Conservation (phyloP, 225 moss, liverwort and hornwort genomes). For the Rhytidiadelphus loreus region DNA sequence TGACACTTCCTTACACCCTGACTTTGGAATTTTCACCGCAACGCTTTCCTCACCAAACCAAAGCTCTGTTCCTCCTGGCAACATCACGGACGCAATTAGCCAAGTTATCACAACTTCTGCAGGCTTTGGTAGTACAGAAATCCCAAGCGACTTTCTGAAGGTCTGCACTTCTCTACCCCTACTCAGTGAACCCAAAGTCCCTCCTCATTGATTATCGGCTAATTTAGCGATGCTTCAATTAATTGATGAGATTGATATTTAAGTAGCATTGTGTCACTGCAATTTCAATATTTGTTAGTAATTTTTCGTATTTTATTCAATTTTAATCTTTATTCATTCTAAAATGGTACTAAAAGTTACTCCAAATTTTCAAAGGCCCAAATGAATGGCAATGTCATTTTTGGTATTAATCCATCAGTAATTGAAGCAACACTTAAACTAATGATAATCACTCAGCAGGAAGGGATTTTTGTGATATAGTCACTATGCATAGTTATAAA, state of each 20-base stretch:
- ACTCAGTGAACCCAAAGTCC: not conserved
- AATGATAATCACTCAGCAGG: not conserved
- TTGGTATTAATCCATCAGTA: no score
- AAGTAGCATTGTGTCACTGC: not conserved
- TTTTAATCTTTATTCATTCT: not conserved
- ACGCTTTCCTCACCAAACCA: not conserved
- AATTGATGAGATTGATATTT: not conserved
- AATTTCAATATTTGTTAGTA: not conserved
- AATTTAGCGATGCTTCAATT: not conserved
- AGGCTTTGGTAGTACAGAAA: not conserved
- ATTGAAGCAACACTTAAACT: not conserved
- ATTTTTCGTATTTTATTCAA: not conserved
- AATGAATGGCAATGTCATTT: no score
- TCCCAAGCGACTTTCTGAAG: not conserved
- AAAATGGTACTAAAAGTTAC: no score
- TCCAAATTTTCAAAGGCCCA: no score
- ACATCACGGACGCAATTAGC: not conserved
- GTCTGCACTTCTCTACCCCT: not conserved
- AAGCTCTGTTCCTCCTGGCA: no score
- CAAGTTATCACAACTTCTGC: not conserved
- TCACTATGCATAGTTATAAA: not conserved
- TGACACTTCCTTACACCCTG: not conserved
- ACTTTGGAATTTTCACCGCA: not conserved
- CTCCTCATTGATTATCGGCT: no score
- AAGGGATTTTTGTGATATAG: not conserved